Base-by-base conservation (phyloP, 805 yeast species). In the Metschnikowia lachancei region DNA sequence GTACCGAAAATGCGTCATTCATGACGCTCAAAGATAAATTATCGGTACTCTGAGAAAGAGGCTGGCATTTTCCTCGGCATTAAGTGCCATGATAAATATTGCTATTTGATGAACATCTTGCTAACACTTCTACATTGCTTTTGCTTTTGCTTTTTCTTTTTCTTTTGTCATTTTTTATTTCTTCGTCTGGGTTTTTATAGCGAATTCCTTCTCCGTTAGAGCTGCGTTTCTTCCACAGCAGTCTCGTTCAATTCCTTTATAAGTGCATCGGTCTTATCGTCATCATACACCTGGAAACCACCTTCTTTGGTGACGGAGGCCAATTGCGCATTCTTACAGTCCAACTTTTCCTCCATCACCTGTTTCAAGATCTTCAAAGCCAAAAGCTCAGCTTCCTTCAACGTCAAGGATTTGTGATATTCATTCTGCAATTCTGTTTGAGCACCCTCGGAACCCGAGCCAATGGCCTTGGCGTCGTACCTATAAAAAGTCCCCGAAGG, bases 361-460 rank as follows among this genome's bases (percentile, higher is more conserved):
- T 94, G 99, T 66, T 91, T 91, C 58, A 94, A 77, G 46, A 88
- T 87, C 72, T 90, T 91, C 62, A 94, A 77, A 6, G 91, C 85
- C 62, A 94, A 75, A 36, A 87, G 69, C 74, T 94, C 98, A 8
- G 98, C 99, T 65, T 95, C 99, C 56, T 83, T 81, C 57, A 94
- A 73, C 12, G 97, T 89, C 59, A 94, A 76, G 17, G 96, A 87
- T 55, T 85, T 85, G 70, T 92, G 98, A 71, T 94, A 94, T 70
- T 94, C 97, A 62, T 91, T 92, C 67, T 91, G 97, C 62, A 94
- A 76, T 67, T 94, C 99, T 1, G 97, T 85, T 70, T 95, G 99
- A 1, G 99, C 99, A 54, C 99, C 99, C 70, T 94, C 99, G 13
- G 96, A 87, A 17, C 99, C 99, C 1, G 97, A 87, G 12, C 99